phyloP scores from a whole-genome alignment of 805 yeast genomes.

The Candida manassasensis region DNA sequence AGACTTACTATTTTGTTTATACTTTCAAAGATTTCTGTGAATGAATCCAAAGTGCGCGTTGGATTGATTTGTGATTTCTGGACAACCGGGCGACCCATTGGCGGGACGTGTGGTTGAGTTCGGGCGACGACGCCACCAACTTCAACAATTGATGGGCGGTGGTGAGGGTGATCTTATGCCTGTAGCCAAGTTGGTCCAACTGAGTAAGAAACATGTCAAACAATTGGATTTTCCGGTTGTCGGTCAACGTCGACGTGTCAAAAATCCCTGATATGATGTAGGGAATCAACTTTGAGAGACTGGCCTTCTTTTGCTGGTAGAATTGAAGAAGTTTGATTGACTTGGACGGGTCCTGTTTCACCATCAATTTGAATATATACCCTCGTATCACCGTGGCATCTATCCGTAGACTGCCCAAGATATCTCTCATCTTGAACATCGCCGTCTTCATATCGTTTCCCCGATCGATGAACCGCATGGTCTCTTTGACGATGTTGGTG shows the following conservation, averaged over 20 bases:
- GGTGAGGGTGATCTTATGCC: constrained; percentile 12
- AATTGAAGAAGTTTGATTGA: constrained; percentile 21
- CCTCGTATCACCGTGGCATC: constrained; percentile 1
- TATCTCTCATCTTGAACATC: constrained; percentile 16
- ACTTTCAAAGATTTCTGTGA: background rate
- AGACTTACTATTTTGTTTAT: background rate
- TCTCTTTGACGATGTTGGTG: constrained; percentile 12
- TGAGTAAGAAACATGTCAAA: constrained; percentile 9
- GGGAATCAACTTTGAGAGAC: constrained; percentile 14
- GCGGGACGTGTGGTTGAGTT: constrained; percentile 1
- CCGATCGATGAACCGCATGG: constrained; percentile 17
- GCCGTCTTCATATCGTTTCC: constrained; percentile 10
- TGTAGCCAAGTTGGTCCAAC: constrained; percentile 7
- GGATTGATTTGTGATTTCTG: constrained; percentile 5
- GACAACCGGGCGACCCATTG: constrained; percentile 5
- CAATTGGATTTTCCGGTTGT: constrained; percentile 13
- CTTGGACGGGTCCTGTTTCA: constrained; percentile 22
- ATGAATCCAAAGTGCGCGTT: constrained; percentile 4
- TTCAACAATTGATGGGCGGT: constrained; percentile 14
- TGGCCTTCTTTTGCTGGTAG: constrained; percentile 16
- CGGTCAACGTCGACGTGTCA: constrained; percentile 12
- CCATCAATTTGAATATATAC: constrained; percentile 20
- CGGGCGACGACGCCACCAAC: constrained; percentile 7
- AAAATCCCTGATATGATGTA: constrained; percentile 28
- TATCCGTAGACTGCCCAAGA: constrained; percentile 10